Evolutionary conservation across 805 yeast genomes (phyloP).

Genomic region (Yamadazyma sp.): DNA sequence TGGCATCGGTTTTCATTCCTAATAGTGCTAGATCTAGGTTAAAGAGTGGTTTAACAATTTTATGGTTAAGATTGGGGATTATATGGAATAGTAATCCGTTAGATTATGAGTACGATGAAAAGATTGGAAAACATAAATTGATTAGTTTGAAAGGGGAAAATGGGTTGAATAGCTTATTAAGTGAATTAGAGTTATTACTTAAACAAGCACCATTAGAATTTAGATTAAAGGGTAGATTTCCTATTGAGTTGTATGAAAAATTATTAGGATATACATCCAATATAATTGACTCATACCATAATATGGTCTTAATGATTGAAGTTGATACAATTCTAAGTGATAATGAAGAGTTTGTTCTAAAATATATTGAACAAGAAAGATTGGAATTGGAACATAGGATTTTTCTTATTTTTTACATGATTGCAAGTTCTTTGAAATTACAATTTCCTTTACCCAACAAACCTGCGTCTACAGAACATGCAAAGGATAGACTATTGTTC

Average conservation of each 20-base stretch:
- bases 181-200: constrained; percentile 56
- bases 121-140: constrained; percentile 17
- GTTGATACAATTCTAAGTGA: constrained; percentile 53
- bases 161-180: constrained; percentile 52
- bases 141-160: constrained; percentile 44
- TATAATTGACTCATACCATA: constrained; percentile 73
- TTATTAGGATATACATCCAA: constrained; percentile 56
- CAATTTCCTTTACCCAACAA: constrained; percentile 77
- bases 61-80: constrained; percentile 80
- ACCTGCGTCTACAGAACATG: constrained; percentile 74
- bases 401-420: constrained; percentile 73
- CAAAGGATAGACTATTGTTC: constrained; percentile 64
- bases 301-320: constrained; percentile 64
- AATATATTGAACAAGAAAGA: constrained; percentile 54
- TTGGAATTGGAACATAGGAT: constrained; percentile 69
- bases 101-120: constrained; percentile 31
- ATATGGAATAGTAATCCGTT: constrained; percentile 78
- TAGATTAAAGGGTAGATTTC: constrained; percentile 72
- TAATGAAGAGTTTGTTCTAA: constrained; percentile 55
- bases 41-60: constrained; percentile 58
- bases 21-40: constrained; percentile 71
- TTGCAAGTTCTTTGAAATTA: constrained; percentile 69
- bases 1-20: constrained; percentile 67
- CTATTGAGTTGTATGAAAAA: constrained; percentile 46
- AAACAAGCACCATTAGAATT: constrained; percentile 75